These are phyloP conservation scores for Nannizzia gypsea DNA, from an alignment of 2,329 filamentous ascomycete genomes.

Conservation along the genomic window DNA sequence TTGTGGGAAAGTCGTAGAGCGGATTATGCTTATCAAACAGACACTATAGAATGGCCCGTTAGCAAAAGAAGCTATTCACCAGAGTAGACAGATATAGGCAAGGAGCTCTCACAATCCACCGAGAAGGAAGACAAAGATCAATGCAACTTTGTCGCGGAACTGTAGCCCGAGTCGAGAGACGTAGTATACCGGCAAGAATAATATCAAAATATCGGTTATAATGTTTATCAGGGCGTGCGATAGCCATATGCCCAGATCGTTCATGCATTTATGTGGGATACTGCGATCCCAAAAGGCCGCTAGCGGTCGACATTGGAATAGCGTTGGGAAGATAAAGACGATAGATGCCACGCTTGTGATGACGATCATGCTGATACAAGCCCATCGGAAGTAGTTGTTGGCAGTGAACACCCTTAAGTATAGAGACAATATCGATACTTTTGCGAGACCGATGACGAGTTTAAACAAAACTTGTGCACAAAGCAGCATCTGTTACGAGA, in stretches of 20 bases:
- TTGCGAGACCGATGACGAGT: constrained; percentile 8
- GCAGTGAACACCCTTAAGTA: constrained; percentile 12
- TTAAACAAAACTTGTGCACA: constrained; percentile 9
- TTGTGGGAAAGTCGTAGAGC: constrained; percentile 17
- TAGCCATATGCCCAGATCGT: constrained; percentile 5
- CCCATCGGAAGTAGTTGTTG: constrained; percentile 10
- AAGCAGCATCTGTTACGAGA: constrained; percentile 4
- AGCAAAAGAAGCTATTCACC: neutral
- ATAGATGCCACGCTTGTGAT: constrained; percentile 5
- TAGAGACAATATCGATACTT: constrained; percentile 12
- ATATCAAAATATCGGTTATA: constrained; percentile 10
- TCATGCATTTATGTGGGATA: constrained; percentile 10
- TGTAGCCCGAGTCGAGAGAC: constrained; percentile 9
- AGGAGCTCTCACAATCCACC: constrained; percentile 11
- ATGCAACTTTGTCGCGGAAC: constrained; percentile 10
- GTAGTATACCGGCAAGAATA: constrained; percentile 10
- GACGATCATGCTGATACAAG: constrained; percentile 9
- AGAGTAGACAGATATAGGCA: neutral
- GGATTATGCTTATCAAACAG: constrained; percentile 33
- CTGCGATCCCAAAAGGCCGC: constrained; percentile 11
- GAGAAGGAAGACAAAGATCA: constrained; percentile 12
- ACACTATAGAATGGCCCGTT: constrained; percentile 17
- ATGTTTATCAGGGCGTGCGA: constrained; percentile 12
- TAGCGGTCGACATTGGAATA: constrained; percentile 12
- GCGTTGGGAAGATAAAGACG: constrained; percentile 9